Percentiles rank a stretch among this genome's conserved stretches.
Evolutionary conservation across 1,284 basidiomycete genomes (phyloP).

Genomic region (Heliocybe sulcata): DNA sequence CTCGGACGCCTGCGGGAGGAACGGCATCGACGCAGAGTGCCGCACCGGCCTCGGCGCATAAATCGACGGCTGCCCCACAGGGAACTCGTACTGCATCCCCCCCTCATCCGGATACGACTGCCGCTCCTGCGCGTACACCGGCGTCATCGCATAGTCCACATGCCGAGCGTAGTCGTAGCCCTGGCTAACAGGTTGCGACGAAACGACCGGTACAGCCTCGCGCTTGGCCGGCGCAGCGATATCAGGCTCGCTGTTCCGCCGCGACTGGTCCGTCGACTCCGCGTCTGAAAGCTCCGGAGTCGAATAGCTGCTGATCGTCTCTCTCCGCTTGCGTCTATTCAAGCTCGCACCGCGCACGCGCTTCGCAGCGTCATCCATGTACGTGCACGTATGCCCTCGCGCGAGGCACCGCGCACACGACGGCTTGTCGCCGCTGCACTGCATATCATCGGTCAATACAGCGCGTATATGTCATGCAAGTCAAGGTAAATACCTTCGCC

Average conservation of each 20-base stretch:
- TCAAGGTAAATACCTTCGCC: constrained; percentile 40
- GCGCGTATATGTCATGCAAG: no score
- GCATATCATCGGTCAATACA: no score
- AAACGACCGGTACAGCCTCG: background rate
- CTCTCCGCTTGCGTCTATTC: background rate
- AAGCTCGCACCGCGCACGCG: background rate
- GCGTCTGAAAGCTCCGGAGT: background rate
- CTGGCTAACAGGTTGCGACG: no score
- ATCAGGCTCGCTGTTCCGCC: background rate
- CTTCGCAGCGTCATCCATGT: background rate
- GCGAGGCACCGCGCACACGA: constrained; percentile 1
- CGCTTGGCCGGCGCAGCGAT: background rate
- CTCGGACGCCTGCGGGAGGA: background rate
- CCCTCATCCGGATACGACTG: background rate
- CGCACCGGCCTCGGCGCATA: background rate
- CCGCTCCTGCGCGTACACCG: background rate
- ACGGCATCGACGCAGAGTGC: constrained; percentile 1
- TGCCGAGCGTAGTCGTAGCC: no score
- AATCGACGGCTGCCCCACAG: background rate
- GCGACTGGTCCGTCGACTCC: background rate
- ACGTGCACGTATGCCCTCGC: background rate
- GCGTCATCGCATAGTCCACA: no score
- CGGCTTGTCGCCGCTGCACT: background rate
- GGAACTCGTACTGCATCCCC: background rate
- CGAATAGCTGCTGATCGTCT: background rate